Conservation (phyloP, 106 monocot species). For the Dioscorea dumetorum region DNA sequence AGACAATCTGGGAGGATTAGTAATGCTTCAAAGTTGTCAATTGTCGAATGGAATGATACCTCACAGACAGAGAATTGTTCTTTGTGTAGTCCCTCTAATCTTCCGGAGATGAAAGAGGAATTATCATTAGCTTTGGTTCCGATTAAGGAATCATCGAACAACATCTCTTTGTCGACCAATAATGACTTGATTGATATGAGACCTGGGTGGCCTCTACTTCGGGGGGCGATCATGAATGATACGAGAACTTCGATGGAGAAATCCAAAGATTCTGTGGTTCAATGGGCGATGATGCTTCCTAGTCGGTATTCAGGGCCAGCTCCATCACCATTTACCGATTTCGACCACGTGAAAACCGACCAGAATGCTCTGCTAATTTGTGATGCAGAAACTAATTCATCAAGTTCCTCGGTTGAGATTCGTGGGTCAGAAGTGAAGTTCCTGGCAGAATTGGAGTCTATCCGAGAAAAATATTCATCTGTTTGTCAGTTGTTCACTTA, state of each 20-base stretch:
- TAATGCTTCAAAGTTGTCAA: background rate
- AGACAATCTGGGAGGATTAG: background rate
- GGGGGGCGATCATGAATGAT: constrained; percentile 15
- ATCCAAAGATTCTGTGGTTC: constrained; percentile 33
- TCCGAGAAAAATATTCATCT: constrained; percentile 52
- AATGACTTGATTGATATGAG: constrained; percentile 13
- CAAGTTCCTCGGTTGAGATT: background rate
- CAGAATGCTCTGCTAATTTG: constrained; percentile 1
- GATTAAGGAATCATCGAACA: background rate
- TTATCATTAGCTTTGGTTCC: constrained; percentile 10
- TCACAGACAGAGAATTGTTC: background rate
- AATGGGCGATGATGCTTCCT: constrained; percentile 58
- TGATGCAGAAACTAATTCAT: constrained; percentile 14
- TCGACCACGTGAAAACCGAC: constrained; percentile 14
- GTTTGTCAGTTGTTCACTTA: constrained; percentile 58
- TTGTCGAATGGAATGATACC: background rate
- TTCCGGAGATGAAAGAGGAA: background rate
- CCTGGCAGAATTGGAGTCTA: constrained; percentile 31
- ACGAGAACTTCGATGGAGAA: constrained; percentile 11
- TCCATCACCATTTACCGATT: constrained; percentile 23
- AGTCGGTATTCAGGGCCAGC: constrained; percentile 21
- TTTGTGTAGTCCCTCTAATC: background rate
- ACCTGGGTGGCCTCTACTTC: constrained; percentile 56
- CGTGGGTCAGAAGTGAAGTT: constrained; percentile 17
- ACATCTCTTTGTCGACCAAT: background rate